A percentile compares a stretch with the other conserved stretches of the same genome.
These are phyloP conservation scores for Phytophthora cajani DNA, from an alignment of 352 stramenopile species.

Conservation along the genomic window DNA sequence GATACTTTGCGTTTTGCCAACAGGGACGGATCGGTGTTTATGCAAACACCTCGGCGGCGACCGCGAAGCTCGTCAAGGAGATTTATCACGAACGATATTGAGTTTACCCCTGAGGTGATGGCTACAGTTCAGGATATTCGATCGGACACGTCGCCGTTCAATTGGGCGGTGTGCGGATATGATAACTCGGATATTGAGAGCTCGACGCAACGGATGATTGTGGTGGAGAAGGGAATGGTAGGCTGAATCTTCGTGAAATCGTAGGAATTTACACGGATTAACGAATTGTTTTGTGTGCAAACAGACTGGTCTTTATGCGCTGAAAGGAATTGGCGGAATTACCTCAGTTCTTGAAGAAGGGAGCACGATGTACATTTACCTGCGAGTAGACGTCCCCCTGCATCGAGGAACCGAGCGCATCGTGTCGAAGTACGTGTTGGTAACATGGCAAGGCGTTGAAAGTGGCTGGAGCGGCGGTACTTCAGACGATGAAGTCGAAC, in stretches of 20 bases:
- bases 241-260: background rate
- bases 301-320: conserved; percentile 79
- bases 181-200: conserved; percentile 68
- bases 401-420: conserved; percentile 82
- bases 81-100: conserved; percentile 84
- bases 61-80: conserved; percentile 73
- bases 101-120: conserved; percentile 77
- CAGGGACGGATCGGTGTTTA: conserved; percentile 71
- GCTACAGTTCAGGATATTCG: conserved; percentile 82
- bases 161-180: conserved; percentile 88
- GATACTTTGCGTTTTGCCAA: conserved; percentile 5
- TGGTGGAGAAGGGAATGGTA: conserved; percentile 89
- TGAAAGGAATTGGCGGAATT: conserved; percentile 87
- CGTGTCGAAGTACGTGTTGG: conserved; percentile 88
- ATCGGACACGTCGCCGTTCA: conserved; percentile 80
- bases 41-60: conserved; percentile 64
- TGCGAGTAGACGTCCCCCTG: conserved; percentile 87
- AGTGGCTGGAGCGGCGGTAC: conserved; percentile 54
- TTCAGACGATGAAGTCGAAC: conserved; percentile 77
- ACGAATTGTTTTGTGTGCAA: conserved; percentile 11
- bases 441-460: conserved; percentile 84
- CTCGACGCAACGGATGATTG: conserved; percentile 69
- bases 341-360: conserved; percentile 73
- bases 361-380: conserved; percentile 90
- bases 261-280: background rate